A percentile compares a stretch with the other conserved stretches of the same genome.
Evolutionary conservation across 495 filamentous ascomycete species (phyloP).

Genomic region (Aspergillus saccharolyticus): DNA sequence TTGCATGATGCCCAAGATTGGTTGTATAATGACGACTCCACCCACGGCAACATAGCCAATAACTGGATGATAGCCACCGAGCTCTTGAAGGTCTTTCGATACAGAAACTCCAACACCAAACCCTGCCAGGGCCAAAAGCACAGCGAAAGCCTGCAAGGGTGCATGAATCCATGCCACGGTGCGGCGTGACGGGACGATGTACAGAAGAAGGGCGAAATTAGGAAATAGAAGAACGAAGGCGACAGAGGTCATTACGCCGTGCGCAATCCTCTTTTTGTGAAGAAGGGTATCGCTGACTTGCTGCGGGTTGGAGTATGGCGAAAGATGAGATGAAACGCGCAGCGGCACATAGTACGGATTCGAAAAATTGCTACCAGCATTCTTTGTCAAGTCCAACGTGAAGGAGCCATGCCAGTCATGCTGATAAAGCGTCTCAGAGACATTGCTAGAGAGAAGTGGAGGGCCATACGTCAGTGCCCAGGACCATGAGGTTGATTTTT

Average conservation of each 20-base stretch:
- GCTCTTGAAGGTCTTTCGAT: constrained; percentile 26
- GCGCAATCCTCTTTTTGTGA: constrained; percentile 28
- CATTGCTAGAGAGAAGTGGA: constrained; percentile 46
- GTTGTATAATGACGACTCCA: constrained; percentile 54
- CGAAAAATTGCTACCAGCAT: constrained; percentile 46
- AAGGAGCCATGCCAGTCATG: constrained; percentile 54
- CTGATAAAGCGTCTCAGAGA: constrained; percentile 42
- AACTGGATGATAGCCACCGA: constrained; percentile 28
- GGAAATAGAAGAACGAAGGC: constrained; percentile 42
- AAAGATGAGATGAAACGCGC: constrained; percentile 6
- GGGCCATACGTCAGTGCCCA: constrained; percentile 53
- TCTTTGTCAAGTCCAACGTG: constrained; percentile 50
- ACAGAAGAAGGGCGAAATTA: constrained; percentile 37
- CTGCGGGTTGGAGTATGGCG: constrained; percentile 10
- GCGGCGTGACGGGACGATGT: constrained; percentile 32
- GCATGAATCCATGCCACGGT: constrained; percentile 47
- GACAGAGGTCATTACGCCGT: constrained; percentile 32
- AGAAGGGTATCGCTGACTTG: constrained; percentile 16
- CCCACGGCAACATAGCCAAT: constrained; percentile 56
- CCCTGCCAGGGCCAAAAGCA: constrained; percentile 50
- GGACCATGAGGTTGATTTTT: constrained; percentile 50
- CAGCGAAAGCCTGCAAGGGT: constrained; percentile 50
- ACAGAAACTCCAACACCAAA: constrained; percentile 55
- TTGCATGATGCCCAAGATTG: constrained; percentile 57
- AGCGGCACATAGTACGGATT: constrained; percentile 52